Evolutionary conservation across 768 basidiomycete genomes (phyloP), one percentile per base, ranked within the genome.

Genomic region (Tylopilus intermedius): DNA sequence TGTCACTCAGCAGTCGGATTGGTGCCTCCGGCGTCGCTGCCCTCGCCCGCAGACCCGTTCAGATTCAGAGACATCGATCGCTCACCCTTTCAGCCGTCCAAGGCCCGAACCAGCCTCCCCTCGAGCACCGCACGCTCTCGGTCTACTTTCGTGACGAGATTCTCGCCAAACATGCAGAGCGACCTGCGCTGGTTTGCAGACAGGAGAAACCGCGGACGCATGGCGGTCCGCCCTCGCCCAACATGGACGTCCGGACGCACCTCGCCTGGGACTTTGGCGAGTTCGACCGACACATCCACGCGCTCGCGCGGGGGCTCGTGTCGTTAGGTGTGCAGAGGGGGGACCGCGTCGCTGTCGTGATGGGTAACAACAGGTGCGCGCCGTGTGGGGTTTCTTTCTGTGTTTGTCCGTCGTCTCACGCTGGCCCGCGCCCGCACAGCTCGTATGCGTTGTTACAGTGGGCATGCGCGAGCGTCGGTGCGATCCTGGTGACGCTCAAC

Each of bases 391-490:
- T 8, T 26, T 33, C 9, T 24, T 24, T 24, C 24, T 24, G 18
- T 22, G 6, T 43, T 37, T 41, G 32, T 46, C 30, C 32, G 35
- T 9, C 22, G 45, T 27, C 18, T 42, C 11, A 33, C 26, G 24
- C 29, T n/a, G 2, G 13, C 9, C 22, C 8, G 9, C 4, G 41
- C 14, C 14, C 15, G 13, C 14, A 29, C 56, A 90, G 89, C 62
- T 75, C 87, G 15, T 93, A 93, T 64, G 88, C 88, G 0, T 75
- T 79, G 72, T 70, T 91, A 22, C 90, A 93, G 60, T 91, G 88
- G 90, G 90, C 90, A 3, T 88, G 86, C 53, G 87, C 88, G n/a
- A 81, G 80, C 46, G 77, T 90, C 53, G 90, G 90, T n/a, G 89
- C 87, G 11, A 82, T 91, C 49, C 69, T 91, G 33, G 88, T 88